These are phyloP conservation scores for Hypoxylon fuscum DNA, from an alignment of 495 filamentous ascomycete species.

Conservation along the genomic window DNA sequence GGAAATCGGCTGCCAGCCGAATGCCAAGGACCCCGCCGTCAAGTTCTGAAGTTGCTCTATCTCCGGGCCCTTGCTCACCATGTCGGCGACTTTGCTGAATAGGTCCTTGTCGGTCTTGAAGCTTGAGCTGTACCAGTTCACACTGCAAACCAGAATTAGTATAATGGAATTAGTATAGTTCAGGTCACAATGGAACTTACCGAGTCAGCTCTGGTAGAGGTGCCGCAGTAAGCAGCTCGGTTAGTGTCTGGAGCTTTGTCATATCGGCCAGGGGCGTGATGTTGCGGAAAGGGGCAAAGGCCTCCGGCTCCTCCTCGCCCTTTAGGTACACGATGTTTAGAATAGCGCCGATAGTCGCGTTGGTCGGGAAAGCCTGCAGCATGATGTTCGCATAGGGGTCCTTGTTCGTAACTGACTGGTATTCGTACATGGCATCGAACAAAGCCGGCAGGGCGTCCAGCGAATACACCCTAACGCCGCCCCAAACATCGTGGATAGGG, in stretches of 20 bases:
- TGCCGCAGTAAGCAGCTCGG: conserved; percentile 27
- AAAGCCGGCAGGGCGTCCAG: conserved; percentile 39
- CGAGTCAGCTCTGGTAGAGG: conserved; percentile 28
- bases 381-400: conserved; percentile 42
- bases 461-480: conserved; percentile 51
- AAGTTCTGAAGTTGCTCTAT: conserved; percentile 31
- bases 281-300: conserved; percentile 35
- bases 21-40: conserved; percentile 41
- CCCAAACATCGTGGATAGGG: conserved; percentile 51
- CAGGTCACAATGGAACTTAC: conserved; percentile 3
- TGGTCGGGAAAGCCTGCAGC: conserved; percentile 41
- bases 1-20: conserved; percentile 42
- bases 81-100: conserved; percentile 23
- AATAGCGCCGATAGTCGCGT: conserved; percentile 39
- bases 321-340: conserved; percentile 43
- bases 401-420: conserved; percentile 36
- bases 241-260: conserved; percentile 38
- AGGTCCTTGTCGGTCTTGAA: conserved; percentile 34
- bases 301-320: conserved; percentile 28
- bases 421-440: conserved; percentile 34
- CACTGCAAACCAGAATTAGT: conserved; percentile 17
- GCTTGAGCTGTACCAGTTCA: conserved; percentile 40
- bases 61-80: conserved; percentile 37
- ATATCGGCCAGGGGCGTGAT: conserved; percentile 33
- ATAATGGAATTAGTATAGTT: neutral